Percentiles rank a stretch among this genome's conserved stretches.
These are phyloP conservation scores for Prototheca cutis DNA, from an alignment of 163 green algal species.

Conservation along the genomic window DNA sequence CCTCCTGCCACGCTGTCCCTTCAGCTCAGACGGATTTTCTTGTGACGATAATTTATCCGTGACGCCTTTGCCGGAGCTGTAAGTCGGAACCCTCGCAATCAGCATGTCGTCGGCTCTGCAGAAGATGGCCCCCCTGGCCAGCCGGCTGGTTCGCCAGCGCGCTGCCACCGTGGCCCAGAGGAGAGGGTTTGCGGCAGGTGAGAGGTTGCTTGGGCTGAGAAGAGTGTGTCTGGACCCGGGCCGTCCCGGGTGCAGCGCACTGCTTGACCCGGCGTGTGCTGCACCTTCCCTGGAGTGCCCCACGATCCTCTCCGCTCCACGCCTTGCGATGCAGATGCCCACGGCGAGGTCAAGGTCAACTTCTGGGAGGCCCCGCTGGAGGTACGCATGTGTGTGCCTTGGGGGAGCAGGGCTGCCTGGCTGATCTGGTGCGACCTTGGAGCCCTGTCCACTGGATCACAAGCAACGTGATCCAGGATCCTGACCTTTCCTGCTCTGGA, in stretches of 20 bases:
- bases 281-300: too few species aligned
- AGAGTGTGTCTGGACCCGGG: background rate
- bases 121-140: conserved; percentile 3
- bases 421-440: too few species aligned
- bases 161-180: background rate
- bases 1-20: too few species aligned
- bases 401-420: background rate
- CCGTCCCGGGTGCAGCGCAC: background rate
- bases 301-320: too few species aligned
- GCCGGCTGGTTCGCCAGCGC: conserved; percentile 3
- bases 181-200: conserved; percentile 18
- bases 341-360: conserved; percentile 51
- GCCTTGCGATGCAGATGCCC: conserved; percentile 44
- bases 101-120: conserved; percentile 5
- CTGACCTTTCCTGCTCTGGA: too few species aligned
- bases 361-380: conserved; percentile 42
- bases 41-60: too few species aligned
- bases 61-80: too few species aligned
- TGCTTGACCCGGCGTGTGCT: background rate
- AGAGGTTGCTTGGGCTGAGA: background rate
- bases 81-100: background rate
- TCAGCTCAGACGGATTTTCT: too few species aligned
- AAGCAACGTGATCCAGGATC: too few species aligned
- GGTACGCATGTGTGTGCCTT: conserved; percentile 2
- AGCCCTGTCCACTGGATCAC: too few species aligned